These are phyloP conservation scores for Croton setiger DNA, from an alignment of 441 rosid species.

Conservation along the genomic window DNA sequence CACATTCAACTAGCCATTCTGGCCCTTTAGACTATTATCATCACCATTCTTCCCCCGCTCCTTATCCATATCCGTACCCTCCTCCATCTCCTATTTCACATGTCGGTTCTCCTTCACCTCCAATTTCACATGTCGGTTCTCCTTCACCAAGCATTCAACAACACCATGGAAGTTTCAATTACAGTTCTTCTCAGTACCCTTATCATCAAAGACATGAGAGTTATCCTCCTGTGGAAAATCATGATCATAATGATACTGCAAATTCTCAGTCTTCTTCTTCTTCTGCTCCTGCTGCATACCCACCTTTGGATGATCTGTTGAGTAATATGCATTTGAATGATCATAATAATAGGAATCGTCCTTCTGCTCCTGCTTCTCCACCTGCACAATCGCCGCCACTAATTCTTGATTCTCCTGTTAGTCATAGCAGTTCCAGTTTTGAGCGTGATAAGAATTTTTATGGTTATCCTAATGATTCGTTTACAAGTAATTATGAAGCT, in stretches of 20 bases:
- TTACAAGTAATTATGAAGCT: conserved; percentile 46
- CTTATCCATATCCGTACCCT: conserved; percentile 36
- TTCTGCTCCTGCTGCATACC: conserved; percentile 33
- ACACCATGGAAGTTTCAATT: conserved; percentile 43
- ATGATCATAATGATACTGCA: background rate
- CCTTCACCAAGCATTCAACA: conserved; percentile 42
- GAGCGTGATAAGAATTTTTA: conserved; percentile 40
- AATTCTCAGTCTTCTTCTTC: conserved; percentile 24
- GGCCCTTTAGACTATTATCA: conserved; percentile 38
- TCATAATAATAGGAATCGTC: conserved; percentile 17
- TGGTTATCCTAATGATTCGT: conserved; percentile 62
- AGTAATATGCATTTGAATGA: conserved; percentile 44
- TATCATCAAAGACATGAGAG: conserved; percentile 48
- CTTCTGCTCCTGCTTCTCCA: conserved; percentile 37
- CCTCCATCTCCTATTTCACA: conserved; percentile 26
- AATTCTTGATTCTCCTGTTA: conserved; percentile 22
- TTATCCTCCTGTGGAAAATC: conserved; percentile 23
- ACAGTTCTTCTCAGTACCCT: conserved; percentile 35
- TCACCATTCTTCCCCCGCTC: conserved; percentile 20
- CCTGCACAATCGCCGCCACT: conserved; percentile 36
- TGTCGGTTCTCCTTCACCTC: conserved; percentile 21
- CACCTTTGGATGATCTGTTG: conserved; percentile 54
- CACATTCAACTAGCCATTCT: conserved; percentile 23
- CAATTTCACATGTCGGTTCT: conserved; percentile 28
- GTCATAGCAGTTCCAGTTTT: conserved; percentile 30